Evolutionary conservation across 106 monocot genomes (phyloP), one percentile per base, ranked within the genome.

Genomic region (Apostasia shenzhenica): DNA sequence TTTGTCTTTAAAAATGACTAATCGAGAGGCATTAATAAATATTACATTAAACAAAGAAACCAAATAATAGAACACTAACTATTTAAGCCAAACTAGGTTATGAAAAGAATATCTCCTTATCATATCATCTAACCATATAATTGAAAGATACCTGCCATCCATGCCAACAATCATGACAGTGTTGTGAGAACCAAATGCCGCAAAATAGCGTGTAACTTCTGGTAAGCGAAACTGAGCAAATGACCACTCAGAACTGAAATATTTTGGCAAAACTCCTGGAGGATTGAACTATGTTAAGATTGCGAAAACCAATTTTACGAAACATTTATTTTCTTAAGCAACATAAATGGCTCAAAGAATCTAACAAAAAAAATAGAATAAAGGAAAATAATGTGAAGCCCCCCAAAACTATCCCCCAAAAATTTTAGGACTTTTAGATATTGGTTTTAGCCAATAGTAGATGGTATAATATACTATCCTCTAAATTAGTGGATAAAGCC

Each of bases 211-310:
- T 63, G 84, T 81, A 14, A 64, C 75, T 74, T 89, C 95, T 71
- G 86, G 89, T 70, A 92, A 78, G 56, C 83, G 95, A 67, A 92
- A 92, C 66, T 89, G 95, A 70, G 92, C 86, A 82, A 97, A 97
- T 39, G 97, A 92, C 92, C 97, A 91, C 72, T 95, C 95, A 43
- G 95, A 95, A 78, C 95, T 95, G 74, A 95, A 95, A 73, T 95
- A 95, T 72, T 86, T 95, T 2, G 95, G 95, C 67, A 95, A 73
- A 41, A 89, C 80, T 37, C 88, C 95, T 95, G 79, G 11, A 71
- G 67, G 60, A 43, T 76, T 41, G 14, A 70, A 47, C 48, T 26
- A 11, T 14, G 4, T 11, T 48, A 48, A 65, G 26, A 26, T 26
- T 26, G 26, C 26, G 26, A 0, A 26, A 26, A 26, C 26, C 26